Evolutionary conservation across 2,329 filamentous ascomycete genomes (phyloP).

Genomic region (Eurotiales sp.): DNA sequence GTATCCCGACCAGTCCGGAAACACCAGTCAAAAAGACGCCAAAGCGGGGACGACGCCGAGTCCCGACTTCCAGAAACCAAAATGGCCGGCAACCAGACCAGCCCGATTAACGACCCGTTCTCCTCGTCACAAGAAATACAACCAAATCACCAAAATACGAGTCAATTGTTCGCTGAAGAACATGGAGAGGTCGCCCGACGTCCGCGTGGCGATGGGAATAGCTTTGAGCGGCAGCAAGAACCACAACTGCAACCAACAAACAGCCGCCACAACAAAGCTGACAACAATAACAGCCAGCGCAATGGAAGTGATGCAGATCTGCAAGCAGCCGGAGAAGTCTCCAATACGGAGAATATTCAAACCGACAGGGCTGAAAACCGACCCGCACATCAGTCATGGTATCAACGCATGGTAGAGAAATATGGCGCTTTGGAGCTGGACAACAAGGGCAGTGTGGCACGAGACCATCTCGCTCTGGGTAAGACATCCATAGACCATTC

Average conservation of each 20-base stretch:
- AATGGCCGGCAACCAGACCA: neutral
- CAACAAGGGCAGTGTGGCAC: constrained; percentile 63
- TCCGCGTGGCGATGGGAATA: no score
- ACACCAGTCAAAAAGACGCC: neutral
- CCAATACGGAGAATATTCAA: constrained; percentile 7
- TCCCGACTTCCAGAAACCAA: neutral
- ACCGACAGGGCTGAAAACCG: neutral
- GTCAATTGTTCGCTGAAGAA: no score
- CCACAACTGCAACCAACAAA: constrained; percentile 2
- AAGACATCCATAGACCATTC: constrained; percentile 20
- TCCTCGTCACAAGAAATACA: neutral
- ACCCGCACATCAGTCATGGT: constrained; percentile 34
- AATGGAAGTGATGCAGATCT: neutral
- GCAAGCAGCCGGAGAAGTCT: neutral
- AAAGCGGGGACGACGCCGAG: neutral
- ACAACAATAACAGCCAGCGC: neutral
- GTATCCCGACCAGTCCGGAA: neutral
- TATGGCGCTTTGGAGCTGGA: constrained; percentile 62
- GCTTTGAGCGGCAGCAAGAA: constrained; percentile 8
- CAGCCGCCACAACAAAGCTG: neutral
- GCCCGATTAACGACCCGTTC: neutral
- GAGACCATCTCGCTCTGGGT: constrained; percentile 64
- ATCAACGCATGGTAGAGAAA: constrained; percentile 50
- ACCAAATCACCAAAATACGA: neutral
- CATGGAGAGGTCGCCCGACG: no score